phyloP scores from a whole-genome alignment of 805 yeast genomes.

The Scheffersomyces amazonensis region DNA sequence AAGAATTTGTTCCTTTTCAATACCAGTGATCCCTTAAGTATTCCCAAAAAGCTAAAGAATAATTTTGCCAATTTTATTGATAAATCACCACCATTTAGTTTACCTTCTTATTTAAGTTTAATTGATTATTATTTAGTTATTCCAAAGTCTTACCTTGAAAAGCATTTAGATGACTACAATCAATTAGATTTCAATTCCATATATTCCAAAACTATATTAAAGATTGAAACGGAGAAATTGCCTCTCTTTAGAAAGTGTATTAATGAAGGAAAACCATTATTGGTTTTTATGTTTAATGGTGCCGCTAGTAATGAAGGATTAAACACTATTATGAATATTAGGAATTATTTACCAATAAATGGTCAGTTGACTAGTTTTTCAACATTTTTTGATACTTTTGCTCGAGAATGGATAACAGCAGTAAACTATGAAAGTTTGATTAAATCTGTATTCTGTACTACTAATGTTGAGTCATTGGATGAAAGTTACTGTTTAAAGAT shows the following conservation, averaged over 20 bases:
- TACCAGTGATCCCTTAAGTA: slow-evolving; percentile 13
- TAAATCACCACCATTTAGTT: slow-evolving; percentile 35
- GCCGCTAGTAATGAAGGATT: slow-evolving; percentile 1
- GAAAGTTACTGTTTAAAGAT: slow-evolving; percentile 40
- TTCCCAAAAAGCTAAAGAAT: not conserved
- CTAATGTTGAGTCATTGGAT: slow-evolving; percentile 13
- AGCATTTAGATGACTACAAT: slow-evolving; percentile 1
- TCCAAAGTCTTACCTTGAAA: slow-evolving; percentile 20
- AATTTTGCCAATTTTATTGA: slow-evolving; percentile 23
- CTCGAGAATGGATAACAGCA: slow-evolving; percentile 36
- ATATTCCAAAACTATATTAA: slow-evolving; percentile 9
- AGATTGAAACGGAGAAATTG: slow-evolving; percentile 7
- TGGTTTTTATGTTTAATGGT: slow-evolving; percentile 28
- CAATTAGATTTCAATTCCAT: slow-evolving; percentile 6
- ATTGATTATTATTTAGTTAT: slow-evolving; percentile 37
- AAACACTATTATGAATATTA: slow-evolving; percentile 18
- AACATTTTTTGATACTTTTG: slow-evolving; percentile 39
- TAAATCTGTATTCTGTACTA: slow-evolving; percentile 43
- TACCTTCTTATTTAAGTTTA: slow-evolving; percentile 32
- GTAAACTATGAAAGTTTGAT: slow-evolving; percentile 30
- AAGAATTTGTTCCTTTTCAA: slow-evolving; percentile 39
- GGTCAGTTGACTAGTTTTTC: slow-evolving; percentile 17
- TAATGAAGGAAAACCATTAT: slow-evolving; percentile 26
- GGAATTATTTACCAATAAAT: slow-evolving; percentile 13
- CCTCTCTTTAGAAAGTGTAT: slow-evolving; percentile 26